Conservation (phyloP, 257 asterid species). For the Nicotiana attenuata region DNA sequence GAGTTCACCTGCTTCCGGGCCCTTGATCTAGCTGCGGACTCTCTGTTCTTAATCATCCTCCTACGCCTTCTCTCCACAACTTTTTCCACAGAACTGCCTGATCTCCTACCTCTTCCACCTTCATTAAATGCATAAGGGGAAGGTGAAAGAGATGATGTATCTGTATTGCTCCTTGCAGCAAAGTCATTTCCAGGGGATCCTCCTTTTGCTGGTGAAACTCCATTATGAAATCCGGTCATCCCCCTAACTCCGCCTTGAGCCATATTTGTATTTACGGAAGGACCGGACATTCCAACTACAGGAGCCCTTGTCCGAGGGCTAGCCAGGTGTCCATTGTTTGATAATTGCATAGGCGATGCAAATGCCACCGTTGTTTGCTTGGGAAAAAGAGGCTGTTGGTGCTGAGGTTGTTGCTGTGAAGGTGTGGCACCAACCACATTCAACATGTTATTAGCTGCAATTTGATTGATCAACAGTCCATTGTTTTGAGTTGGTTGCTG, state of each 20-base stretch:
- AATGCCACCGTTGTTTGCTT: slow-evolving; percentile 61
- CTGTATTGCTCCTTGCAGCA: slow-evolving; percentile 39
- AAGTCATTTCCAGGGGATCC: slow-evolving; percentile 60
- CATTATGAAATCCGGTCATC: slow-evolving; percentile 41
- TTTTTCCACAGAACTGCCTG: slow-evolving; percentile 33
- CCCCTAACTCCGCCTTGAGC: slow-evolving; percentile 40
- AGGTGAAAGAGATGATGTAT: slow-evolving; percentile 54
- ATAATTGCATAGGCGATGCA: slow-evolving; percentile 50
- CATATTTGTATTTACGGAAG: slow-evolving; percentile 24
- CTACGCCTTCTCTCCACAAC: slow-evolving; percentile 47
- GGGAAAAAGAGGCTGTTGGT: slow-evolving; percentile 57
- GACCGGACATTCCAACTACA: slow-evolving; percentile 35
- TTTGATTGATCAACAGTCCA: slow-evolving; percentile 41
- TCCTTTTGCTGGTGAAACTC: slow-evolving; percentile 35
- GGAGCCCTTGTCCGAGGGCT: slow-evolving; percentile 39
- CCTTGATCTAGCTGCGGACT: slow-evolving; percentile 53
- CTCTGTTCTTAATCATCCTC: slow-evolving; percentile 53
- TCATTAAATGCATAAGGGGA: slow-evolving; percentile 61
- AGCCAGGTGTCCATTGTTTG: slow-evolving; percentile 37
- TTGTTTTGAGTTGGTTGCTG: slow-evolving; percentile 40
- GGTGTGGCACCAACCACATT: slow-evolving; percentile 32
- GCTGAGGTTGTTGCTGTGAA: slow-evolving; percentile 28
- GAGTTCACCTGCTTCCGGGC: slow-evolving; percentile 73
- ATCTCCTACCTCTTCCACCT: slow-evolving; percentile 45
- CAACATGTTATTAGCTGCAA: slow-evolving; percentile 28